phyloP scores from a whole-genome alignment of 495 filamentous ascomycete genomes.

The Penicillium manginii region DNA sequence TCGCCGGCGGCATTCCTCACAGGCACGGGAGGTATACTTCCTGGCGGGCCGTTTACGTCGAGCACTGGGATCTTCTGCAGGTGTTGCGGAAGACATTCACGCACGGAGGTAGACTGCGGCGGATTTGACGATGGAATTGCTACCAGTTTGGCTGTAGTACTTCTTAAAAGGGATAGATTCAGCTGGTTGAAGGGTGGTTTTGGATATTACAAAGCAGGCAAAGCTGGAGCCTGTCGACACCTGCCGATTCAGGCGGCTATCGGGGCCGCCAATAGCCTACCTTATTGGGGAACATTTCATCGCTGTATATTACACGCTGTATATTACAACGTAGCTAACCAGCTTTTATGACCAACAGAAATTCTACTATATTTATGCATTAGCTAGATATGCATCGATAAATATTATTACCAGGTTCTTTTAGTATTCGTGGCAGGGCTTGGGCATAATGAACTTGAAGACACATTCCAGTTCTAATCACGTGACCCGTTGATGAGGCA shows the following conservation, averaged over 20 bases:
- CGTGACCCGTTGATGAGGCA: too few species aligned
- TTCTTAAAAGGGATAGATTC: neutral
- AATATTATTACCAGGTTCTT: too few species aligned
- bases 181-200: neutral
- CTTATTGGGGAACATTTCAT: neutral
- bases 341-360: too few species aligned
- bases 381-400: too few species aligned
- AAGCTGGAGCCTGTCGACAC: neutral
- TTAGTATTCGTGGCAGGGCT: too few species aligned
- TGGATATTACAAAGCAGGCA: slow-evolving; percentile 2
- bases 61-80: slow-evolving; percentile 15
- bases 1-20: slow-evolving; percentile 35
- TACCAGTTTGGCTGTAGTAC: too few species aligned
- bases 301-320: too few species aligned
- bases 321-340: neutral
- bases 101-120: neutral
- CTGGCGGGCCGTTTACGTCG: slow-evolving; percentile 25
- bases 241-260: neutral
- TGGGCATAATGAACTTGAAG: too few species aligned
- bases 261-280: neutral
- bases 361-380: too few species aligned
- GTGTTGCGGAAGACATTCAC: slow-evolving; percentile 16
- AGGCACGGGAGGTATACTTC: slow-evolving; percentile 36
- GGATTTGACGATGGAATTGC: neutral
- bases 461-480: too few species aligned